Percentiles rank a stretch among this genome's conserved stretches.
Conservation (phyloP, 768 basidiomycete genomes). For the Hericium erinaceus region DNA sequence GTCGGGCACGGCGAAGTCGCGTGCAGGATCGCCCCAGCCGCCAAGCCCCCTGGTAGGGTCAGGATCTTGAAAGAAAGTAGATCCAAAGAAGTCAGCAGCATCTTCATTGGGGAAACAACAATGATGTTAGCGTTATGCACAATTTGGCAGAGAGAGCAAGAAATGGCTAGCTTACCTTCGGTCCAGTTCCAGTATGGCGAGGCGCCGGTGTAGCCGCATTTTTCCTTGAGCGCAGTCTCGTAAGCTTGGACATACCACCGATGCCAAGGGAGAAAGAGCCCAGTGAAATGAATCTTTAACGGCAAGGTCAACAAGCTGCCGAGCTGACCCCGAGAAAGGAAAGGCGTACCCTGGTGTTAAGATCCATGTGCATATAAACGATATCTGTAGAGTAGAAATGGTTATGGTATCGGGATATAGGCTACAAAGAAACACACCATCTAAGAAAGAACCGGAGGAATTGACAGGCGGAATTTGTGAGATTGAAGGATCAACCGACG, state of each 20-base stretch:
- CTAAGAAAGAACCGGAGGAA: conserved; percentile 10
- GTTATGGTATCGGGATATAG: background rate
- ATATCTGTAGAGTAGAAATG: conserved; percentile 7
- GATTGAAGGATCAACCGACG: conserved; percentile 2
- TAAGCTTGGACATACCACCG: conserved; percentile 16
- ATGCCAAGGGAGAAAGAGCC: conserved; percentile 21
- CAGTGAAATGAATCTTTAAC: conserved; percentile 16
- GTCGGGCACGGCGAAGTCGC: conserved; percentile 16
- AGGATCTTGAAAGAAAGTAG: conserved; percentile 15
- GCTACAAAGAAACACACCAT: conserved; percentile 2
- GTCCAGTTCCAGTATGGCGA: conserved; percentile 24
- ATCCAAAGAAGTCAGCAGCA: conserved; percentile 14
- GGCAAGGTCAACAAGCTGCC: too few relatives aligned
- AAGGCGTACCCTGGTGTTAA: conserved; percentile 12
- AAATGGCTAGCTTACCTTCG: conserved; percentile 9
- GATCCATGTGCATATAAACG: conserved; percentile 20
- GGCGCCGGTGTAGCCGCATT: conserved; percentile 16
- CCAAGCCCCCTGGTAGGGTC: conserved; percentile 18
- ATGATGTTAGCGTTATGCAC: too few relatives aligned
- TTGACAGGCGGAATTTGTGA: conserved; percentile 12
- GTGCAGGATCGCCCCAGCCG: conserved; percentile 18
- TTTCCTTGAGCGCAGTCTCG: conserved; percentile 15
- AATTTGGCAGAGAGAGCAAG: too few relatives aligned
- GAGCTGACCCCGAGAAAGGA: too few relatives aligned
- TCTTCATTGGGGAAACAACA: conserved; percentile 6